These are phyloP conservation scores for Rhodotorula sp. DNA, from an alignment of 1,284 basidiomycete species.

Conservation along the genomic window DNA sequence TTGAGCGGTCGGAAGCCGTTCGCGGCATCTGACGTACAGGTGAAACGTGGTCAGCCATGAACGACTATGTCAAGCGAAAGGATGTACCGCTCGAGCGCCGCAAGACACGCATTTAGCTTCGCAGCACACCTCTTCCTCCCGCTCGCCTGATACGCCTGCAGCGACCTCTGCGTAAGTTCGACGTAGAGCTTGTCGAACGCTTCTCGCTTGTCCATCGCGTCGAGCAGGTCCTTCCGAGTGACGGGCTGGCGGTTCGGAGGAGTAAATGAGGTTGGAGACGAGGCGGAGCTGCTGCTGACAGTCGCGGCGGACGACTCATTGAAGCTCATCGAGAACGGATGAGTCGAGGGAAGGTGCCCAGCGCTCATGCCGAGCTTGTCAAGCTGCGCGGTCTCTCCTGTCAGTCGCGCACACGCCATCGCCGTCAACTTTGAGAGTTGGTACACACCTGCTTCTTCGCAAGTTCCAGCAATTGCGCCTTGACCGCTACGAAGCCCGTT, in stretches of 20 bases:
- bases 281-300: background rate
- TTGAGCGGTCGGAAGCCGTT: constrained; percentile 61
- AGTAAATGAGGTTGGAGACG: background rate
- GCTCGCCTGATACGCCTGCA: constrained; percentile 74
- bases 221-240: constrained; percentile 63
- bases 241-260: constrained; percentile 49
- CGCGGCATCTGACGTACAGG: constrained; percentile 59
- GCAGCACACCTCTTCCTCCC: constrained; percentile 78
- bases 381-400: constrained; percentile 56
- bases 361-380: constrained; percentile 72
- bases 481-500: constrained; percentile 51
- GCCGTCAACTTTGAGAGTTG: background rate
- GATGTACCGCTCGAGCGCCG: constrained; percentile 77
- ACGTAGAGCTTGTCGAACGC: constrained; percentile 73
- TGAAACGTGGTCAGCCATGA: background rate
- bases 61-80: background rate
- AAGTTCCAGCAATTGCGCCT: constrained; percentile 77
- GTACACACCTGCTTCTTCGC: constrained; percentile 70
- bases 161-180: constrained; percentile 69
- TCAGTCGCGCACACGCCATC: constrained; percentile 10
- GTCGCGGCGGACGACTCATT: constrained; percentile 24
- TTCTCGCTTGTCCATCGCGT: constrained; percentile 60
- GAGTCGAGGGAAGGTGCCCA: constrained; percentile 65
- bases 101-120: constrained; percentile 76
- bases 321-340: constrained; percentile 67